These are phyloP conservation scores for Bacidia gigantensis DNA, from an alignment of 495 filamentous ascomycete species.

Conservation along the genomic window DNA sequence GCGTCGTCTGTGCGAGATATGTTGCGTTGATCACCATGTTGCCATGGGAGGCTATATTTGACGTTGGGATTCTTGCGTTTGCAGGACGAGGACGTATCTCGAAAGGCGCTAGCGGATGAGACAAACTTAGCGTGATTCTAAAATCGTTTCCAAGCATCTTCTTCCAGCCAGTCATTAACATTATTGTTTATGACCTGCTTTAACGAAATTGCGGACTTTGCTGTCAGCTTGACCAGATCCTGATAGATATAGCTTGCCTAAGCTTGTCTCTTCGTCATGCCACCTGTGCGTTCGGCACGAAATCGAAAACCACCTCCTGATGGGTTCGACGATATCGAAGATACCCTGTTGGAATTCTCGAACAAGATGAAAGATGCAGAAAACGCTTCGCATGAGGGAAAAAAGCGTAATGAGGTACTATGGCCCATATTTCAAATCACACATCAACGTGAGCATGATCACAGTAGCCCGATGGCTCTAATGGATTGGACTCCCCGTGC, in stretches of 20 bases:
- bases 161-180: too few species aligned
- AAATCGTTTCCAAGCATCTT: background rate
- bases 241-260: too few species aligned
- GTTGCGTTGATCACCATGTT: constrained; percentile 78
- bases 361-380: constrained; percentile 99
- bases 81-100: background rate
- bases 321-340: constrained; percentile 93
- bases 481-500: background rate
- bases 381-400: constrained; percentile 60
- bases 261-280: constrained; percentile 47
- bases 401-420: constrained; percentile 73
- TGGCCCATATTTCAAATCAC: constrained; percentile 98
- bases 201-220: background rate
- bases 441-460: constrained; percentile 59
- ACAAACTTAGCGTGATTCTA: background rate
- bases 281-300: constrained; percentile 61
- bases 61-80: too few species aligned
- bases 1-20: constrained; percentile 77
- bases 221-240: background rate
- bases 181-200: background rate
- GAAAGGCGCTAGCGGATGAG: background rate
- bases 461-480: background rate
- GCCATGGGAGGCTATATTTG: background rate
- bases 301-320: constrained; percentile 85
- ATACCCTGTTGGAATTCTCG: constrained; percentile 84